Evolutionary conservation across 2,329 filamentous ascomycete species (phyloP), one percentile per base, ranked within the genome.

Genomic region (Cercospora beticola): DNA sequence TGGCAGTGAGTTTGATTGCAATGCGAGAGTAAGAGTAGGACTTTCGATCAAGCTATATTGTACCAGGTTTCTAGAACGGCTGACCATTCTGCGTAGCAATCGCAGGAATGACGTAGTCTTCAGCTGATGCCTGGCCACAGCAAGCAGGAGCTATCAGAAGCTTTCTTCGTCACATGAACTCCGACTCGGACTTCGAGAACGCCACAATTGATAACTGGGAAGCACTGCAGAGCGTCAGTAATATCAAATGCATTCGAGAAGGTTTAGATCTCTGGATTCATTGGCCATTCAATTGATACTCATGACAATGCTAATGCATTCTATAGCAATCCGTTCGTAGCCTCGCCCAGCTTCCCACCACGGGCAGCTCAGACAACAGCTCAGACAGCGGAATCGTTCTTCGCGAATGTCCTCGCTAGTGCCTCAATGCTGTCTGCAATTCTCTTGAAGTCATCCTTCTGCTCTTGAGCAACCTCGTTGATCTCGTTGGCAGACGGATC

Each of bases 371-470:
- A n/a, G n/a, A n/a, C n/a, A n/a, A n/a, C 23, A 54, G 21, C 33
- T 36, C 58, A 72, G 26, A 72, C 69, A 18, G 79, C 75, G 65
- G 76, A 75, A 64, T 82, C 79, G 66, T 79, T 74, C 78, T 80
- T 82, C 1, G 80, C 81, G 65, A 82, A 82, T 23, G 75, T 77
- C 73, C 81, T 77, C 23, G 73, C 79, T 43, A 81, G 71, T 58
- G 80, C 80, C 71, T 81, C 79, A 49, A 82, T 80, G 69, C 79
- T 81, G 33, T 82, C 78, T n/a, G 73, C 78, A 18, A 82, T 76
- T 33, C 80, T 73, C 78, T 80, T 81, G 71, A 82, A 82, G 31
- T 79, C 79, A 63, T 82, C 78, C 76, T 81, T 82, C 70, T 79
- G 77, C 78, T 82, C 81, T 6, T 71, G 76, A 0, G 77, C 77